A percentile compares a stretch with the other conserved stretches of the same genome.
Conservation (phyloP, 2,329 filamentous ascomycete genomes). For the Bipolaris cookei region DNA sequence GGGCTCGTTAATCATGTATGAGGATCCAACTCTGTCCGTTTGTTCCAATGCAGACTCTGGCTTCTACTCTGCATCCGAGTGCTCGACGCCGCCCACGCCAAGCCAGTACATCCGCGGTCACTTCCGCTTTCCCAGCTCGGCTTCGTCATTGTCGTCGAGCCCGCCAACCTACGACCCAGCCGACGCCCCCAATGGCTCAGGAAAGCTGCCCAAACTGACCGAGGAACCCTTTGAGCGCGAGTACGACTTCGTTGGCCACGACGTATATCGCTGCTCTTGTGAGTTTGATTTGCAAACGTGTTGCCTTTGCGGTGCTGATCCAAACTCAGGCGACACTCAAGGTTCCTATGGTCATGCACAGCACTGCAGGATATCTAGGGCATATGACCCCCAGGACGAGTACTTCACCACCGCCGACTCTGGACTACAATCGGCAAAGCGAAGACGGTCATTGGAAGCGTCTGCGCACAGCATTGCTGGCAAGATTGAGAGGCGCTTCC, state of each 20-base stretch:
- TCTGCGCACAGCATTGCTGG: conserved; percentile 68
- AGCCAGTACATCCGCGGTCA: conserved; percentile 70
- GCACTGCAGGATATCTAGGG: conserved; percentile 54
- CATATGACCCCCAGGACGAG: conserved; percentile 68
- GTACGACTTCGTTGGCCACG: conserved; percentile 60
- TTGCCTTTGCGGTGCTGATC: conserved; percentile 29
- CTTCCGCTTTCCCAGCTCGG: conserved; percentile 73
- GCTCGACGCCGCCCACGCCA: conserved; percentile 73
- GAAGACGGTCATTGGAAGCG: conserved; percentile 65
- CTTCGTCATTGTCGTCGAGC: conserved; percentile 72
- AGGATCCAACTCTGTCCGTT: conserved; percentile 42
- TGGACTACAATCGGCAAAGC: conserved; percentile 64
- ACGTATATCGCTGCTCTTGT: conserved; percentile 70
- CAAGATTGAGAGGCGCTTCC: conserved; percentile 68
- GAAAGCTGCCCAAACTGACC: conserved; percentile 80
- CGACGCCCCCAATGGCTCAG: conserved; percentile 64
- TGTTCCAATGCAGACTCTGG: conserved; percentile 47
- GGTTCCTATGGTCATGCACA: conserved; percentile 59
- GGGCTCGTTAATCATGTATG: conserved; percentile 42
- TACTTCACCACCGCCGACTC: conserved; percentile 66
- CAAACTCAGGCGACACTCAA: conserved; percentile 63
- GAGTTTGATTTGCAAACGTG: conserved; percentile 52
- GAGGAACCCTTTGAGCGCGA: conserved; percentile 80
- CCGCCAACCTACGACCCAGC: conserved; percentile 58
- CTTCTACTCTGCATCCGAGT: conserved; percentile 65